Percentiles rank a stretch among this genome's conserved stretches.
Conservation (phyloP, 225 moss, liverwort and hornwort species). For the Straminergon stramineum region DNA sequence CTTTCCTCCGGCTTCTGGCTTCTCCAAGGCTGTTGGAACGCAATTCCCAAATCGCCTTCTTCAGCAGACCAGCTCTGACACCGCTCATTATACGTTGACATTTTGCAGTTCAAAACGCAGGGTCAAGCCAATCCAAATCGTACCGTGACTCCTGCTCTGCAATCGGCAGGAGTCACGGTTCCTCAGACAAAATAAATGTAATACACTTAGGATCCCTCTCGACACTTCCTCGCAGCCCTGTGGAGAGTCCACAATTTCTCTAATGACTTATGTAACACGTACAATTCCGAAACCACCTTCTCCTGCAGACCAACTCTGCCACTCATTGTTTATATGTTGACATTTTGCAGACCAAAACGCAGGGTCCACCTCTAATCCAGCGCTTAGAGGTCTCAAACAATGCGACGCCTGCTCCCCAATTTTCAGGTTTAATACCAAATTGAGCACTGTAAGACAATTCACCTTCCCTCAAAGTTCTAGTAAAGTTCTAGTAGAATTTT, state of each 20-base stretch:
- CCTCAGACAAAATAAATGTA: no score
- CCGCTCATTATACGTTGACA: not conserved
- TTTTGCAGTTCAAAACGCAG: not conserved
- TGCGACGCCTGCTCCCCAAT: not conserved
- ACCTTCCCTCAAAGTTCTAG: no score
- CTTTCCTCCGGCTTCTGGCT: not conserved
- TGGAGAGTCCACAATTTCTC: no score
- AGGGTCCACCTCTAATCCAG: not conserved
- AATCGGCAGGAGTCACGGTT: not conserved
- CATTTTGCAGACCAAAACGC: not conserved
- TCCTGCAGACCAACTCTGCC: not conserved
- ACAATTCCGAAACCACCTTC: not conserved
- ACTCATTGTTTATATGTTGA: not conserved
- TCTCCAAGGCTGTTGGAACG: not conserved
- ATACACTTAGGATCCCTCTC: no score
- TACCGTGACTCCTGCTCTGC: no score
- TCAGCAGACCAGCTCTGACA: not conserved
- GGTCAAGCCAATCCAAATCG: not conserved
- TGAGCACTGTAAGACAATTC: not conserved
- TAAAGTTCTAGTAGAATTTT: not conserved
- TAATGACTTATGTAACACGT: not conserved
- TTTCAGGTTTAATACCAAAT: not conserved
- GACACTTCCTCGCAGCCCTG: no score
- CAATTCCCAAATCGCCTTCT: not conserved
- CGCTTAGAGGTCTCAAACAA: not conserved